phyloP scores from a whole-genome alignment of 345 rosid genomes.

The Atalantia buxifolia region DNA sequence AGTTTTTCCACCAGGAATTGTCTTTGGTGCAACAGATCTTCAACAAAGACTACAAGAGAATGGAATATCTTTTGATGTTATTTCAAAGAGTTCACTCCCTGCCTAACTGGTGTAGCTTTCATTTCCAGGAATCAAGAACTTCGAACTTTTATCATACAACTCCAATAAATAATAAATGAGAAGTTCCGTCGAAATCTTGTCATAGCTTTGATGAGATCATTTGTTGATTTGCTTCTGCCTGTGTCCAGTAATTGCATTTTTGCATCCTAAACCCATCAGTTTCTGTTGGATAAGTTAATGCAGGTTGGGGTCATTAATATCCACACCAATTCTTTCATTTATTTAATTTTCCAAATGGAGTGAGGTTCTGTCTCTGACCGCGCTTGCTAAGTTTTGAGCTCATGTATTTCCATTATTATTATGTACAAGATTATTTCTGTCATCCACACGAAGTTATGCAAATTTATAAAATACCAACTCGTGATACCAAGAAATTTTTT shows the following conservation, averaged over 20 bases:
- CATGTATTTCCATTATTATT: no score
- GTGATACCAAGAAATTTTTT: no score
- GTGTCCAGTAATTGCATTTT: background rate
- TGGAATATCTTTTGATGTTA: constrained; percentile 70
- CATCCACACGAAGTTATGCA: no score
- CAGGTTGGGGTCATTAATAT: no score
- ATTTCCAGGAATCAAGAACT: background rate
- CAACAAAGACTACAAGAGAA: constrained; percentile 62
- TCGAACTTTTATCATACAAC: background rate
- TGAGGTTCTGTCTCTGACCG: no score
- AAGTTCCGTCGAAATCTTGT: background rate
- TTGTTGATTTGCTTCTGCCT: background rate
- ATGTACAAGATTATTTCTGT: no score
- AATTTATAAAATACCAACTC: no score
- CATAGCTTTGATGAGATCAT: background rate
- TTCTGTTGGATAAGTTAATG: no score
- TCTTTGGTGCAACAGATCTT: constrained; percentile 77
- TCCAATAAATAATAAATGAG: background rate
- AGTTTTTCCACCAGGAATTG: constrained; percentile 69
- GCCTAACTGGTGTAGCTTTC: constrained; percentile 14
- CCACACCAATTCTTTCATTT: no score
- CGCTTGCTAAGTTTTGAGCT: no score
- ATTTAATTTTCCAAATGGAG: no score
- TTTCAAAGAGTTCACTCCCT: constrained; percentile 48
- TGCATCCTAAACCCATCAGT: no score